Base-by-base conservation (phyloP, 192 early-diverging fungal species). In the Lunasporangiospora selenospora region DNA sequence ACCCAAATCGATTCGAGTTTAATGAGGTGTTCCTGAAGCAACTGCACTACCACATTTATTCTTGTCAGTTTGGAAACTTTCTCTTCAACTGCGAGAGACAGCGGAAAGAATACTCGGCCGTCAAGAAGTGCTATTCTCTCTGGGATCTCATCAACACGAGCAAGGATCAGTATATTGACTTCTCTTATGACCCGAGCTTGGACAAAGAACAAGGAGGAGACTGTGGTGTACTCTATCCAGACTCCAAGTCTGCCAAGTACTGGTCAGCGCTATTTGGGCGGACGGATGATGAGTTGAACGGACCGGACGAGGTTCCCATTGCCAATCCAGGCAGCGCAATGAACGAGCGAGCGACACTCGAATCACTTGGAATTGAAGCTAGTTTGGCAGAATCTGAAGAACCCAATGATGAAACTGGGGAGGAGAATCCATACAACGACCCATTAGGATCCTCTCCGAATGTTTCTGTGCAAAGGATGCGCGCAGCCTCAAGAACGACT, bases 11-110 rank as follows among this genome's bases (percentile, higher is more conserved):
- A 52, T 99, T 99, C 77, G 95, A 96, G 82, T 99, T 94, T 58
- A 91, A 89, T 60, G 93, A 96, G 67, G 64, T 80, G 21, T 84
- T 96, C 43, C 71, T 99, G 58, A 80, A 89, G 0, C 81, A 89
- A 21, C 80, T 99, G 40, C 93, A 94, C 73, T 88, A 88, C 75
- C 90, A 95, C 73, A 77, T 92, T 43, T 93, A 96, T 61, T 86
- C 91, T 34, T 95, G 94, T 67, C 93, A 95, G 75, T 98, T 92
- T 83, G 97, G 97, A 15, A 94, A 90, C 19, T 98, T 99, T 58
- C 33, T 99, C 55, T 95, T 91, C 70, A 98, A 99, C 75, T 88
- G 85, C 44, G 92, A 95, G 73, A 76, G 79, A 37, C 95, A 99
- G 61, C 87, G 93, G 10, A 39, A 40, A 12, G 63, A 76, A 7